A percentile compares a stretch with the other conserved stretches of the same genome.
Evolutionary conservation across 345 rosid species (phyloP).

Genomic region (Moricandia moricandioides): DNA sequence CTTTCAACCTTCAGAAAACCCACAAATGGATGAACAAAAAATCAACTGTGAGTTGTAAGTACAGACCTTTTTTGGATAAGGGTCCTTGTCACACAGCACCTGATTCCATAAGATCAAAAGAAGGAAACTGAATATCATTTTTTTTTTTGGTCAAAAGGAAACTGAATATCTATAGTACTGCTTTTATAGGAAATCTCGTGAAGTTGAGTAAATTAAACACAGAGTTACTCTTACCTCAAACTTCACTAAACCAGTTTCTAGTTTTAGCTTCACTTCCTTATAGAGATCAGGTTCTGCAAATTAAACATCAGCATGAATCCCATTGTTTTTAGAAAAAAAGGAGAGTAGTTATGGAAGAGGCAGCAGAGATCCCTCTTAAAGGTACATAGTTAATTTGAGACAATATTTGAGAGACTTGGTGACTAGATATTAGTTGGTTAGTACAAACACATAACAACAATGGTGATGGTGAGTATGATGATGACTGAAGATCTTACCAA

Average conservation of each 20-base stretch:
- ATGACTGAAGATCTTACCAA: conserved; percentile 49
- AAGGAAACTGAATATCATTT: too few species aligned
- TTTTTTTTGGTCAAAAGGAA: too few species aligned
- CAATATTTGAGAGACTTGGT: not conserved
- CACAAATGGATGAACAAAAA: conserved; percentile 3
- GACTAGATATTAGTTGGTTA: not conserved
- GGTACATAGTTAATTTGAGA: not conserved
- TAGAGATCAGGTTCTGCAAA: conserved; percentile 88
- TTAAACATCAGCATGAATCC: conserved; percentile 12
- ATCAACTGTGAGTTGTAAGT: not conserved
- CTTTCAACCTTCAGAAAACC: conserved; percentile 1
- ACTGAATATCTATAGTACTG: not conserved
- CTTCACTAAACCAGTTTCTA: conserved; percentile 85
- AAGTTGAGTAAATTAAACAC: not conserved
- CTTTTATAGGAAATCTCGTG: too few species aligned
- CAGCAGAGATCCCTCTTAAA: not conserved
- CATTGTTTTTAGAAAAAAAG: not conserved
- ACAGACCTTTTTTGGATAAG: conserved; percentile 71
- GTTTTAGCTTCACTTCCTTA: conserved; percentile 88
- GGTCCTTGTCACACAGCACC: conserved; percentile 85
- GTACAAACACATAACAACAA: not conserved
- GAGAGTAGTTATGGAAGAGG: not conserved
- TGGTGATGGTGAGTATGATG: conserved; percentile 10
- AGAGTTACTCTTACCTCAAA: conserved; percentile 62
- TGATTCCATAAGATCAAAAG: conserved; percentile 39